phyloP scores from a whole-genome alignment of 305 asterid species.

The Fraxinus angustifolia region DNA sequence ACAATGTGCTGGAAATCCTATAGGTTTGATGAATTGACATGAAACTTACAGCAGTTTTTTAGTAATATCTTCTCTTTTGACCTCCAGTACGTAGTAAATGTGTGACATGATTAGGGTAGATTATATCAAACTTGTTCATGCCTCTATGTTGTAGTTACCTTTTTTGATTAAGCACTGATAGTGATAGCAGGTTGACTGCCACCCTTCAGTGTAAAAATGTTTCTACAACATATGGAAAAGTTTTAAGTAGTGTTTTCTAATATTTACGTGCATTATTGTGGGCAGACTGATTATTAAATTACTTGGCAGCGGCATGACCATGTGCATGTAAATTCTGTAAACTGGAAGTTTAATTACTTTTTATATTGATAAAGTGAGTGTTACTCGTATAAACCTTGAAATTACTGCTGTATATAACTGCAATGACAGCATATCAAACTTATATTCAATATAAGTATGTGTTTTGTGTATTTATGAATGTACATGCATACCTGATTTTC shows the following conservation, averaged over 20 bases:
- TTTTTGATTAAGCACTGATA: not conserved
- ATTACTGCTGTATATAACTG: constrained; percentile 1
- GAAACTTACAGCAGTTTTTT: not conserved
- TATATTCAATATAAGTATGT: constrained; percentile 12
- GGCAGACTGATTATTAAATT: constrained; percentile 3
- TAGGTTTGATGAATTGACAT: not conserved
- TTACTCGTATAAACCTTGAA: not conserved
- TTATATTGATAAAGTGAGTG: constrained; percentile 5
- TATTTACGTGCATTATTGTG: not conserved
- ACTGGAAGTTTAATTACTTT: constrained; percentile 3
- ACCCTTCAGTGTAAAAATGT: not conserved
- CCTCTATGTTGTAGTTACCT: not conserved
- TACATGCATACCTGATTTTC: constrained; percentile 13
- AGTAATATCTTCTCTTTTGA: not conserved
- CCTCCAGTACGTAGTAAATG: not conserved
- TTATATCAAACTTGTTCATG: not conserved
- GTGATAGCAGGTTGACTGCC: not conserved
- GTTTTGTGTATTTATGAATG: not conserved
- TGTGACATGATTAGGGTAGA: not conserved
- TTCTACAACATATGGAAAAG: not conserved
- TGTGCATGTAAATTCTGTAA: constrained; percentile 1
- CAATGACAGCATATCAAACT: constrained; percentile 13
- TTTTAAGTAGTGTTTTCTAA: not conserved
- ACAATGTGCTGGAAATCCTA: not conserved
- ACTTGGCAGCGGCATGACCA: not conserved